Percentiles rank a stretch among this genome's conserved stretches.
Evolutionary conservation across 2,329 filamentous ascomycete genomes (phyloP).

Genomic region (Mollisiaceae sp.): DNA sequence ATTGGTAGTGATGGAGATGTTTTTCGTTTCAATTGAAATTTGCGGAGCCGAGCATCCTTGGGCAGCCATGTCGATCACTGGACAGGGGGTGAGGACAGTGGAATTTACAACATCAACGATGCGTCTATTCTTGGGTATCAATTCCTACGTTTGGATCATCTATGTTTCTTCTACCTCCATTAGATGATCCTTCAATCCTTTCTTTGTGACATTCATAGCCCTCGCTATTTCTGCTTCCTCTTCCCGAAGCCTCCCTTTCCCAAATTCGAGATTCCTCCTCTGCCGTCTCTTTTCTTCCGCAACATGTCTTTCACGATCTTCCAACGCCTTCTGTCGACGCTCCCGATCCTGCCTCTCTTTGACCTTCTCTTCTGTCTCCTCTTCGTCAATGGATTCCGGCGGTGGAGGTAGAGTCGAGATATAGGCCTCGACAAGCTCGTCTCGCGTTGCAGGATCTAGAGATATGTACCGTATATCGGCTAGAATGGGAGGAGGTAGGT

Average conservation of each 20-base stretch:
- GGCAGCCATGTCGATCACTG: not conserved
- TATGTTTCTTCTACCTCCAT: constrained; percentile 34
- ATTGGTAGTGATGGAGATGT: constrained; percentile 2
- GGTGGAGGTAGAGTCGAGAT: constrained; percentile 67
- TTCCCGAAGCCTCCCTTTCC: constrained; percentile 65
- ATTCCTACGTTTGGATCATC: not conserved
- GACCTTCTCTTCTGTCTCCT: constrained; percentile 58
- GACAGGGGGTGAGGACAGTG: not conserved
- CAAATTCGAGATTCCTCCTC: constrained; percentile 62
- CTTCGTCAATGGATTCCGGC: constrained; percentile 52
- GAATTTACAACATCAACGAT: not conserved
- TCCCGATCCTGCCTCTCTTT: constrained; percentile 57
- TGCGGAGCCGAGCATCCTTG: constrained; percentile 10
- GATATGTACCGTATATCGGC: constrained; percentile 74
- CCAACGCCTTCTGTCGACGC: constrained; percentile 69
- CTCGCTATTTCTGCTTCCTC: constrained; percentile 71
- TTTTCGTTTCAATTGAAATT: constrained; percentile 7
- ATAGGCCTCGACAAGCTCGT: constrained; percentile 69
- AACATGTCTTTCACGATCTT: constrained; percentile 66
- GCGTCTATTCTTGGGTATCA: not conserved
- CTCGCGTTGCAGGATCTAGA: constrained; percentile 63
- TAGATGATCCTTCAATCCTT: constrained; percentile 67
- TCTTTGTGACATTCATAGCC: constrained; percentile 72
- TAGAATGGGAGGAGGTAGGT: constrained; percentile 66
- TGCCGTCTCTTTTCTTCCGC: constrained; percentile 67